Base-by-base conservation (phyloP, 2,329 filamentous ascomycete species). In the Cercospora janseana region DNA sequence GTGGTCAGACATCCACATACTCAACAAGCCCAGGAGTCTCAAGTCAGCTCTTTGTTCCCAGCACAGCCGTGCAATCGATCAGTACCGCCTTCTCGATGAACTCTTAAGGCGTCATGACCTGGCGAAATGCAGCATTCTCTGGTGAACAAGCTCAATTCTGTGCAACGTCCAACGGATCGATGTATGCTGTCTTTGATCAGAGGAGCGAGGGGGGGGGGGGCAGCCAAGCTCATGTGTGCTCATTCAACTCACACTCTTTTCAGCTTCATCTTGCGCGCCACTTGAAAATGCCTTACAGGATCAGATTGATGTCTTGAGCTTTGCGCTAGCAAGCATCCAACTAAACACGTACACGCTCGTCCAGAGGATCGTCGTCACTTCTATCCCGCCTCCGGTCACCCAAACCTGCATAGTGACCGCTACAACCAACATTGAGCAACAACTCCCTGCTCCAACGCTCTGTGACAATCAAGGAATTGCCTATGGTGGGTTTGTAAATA, bases 391-490 rank as follows among this genome's bases (percentile, higher is more conserved):
- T 2, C 27, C 48, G 8, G 23, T 29, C 23, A 51, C 49, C 4
- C 29, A 15, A 21, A 47, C 32, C 6, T 23, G 41, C 3, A 16
- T 32, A 13, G 24, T 32, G 2, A 45, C 41, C 13, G 42, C 35
- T n/a, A 51, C 48, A 8, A 46, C 49, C 16, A 46, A 15, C 13
- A 10, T 41, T 28, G 15, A 26, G 15, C 32, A 35, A 18, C 32
- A 35, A 5, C 32, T 45, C 4, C 49, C 49, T 10, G 45, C 53
- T 6, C 53, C 50, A 24, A 31, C 41, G 4, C 13, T 15, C 3
- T 56, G 53, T 32, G 28, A 26, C 3, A 56, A 56, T 10, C 49
- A 52, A 41, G 53, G 53, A 12, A 42, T 53, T 34, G 41, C 50
- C 23, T 56, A 49, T 35, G 53, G 20, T 6, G 50, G 37, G 0